These are phyloP conservation scores for Asterella californica DNA, from an alignment of 225 moss, liverwort and hornwort genomes.

Conservation along the genomic window DNA sequence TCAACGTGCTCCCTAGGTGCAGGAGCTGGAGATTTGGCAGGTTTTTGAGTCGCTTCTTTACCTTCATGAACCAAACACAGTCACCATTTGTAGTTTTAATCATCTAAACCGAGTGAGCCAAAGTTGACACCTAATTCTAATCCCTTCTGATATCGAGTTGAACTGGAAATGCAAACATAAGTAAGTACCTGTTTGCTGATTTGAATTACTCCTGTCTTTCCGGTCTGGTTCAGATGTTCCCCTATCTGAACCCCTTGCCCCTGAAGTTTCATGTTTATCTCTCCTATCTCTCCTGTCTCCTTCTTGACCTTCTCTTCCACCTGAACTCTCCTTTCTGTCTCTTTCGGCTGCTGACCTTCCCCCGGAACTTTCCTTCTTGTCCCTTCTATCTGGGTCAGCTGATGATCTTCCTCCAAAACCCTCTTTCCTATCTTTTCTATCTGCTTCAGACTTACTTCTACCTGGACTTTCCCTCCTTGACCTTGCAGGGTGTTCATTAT, in stretches of 20 bases:
- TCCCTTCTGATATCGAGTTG: too few species aligned
- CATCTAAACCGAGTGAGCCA: too few species aligned
- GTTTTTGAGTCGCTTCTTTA: slow-evolving; percentile 27
- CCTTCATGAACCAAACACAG: slow-evolving; percentile 17
- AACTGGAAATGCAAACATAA: too few species aligned
- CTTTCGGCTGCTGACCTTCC: slow-evolving; percentile 16
- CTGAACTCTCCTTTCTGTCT: slow-evolving; percentile 22
- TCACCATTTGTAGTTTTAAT: too few species aligned
- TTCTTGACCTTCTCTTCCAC: slow-evolving; percentile 17
- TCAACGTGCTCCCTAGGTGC: slow-evolving; percentile 31
- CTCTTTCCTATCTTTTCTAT: slow-evolving; percentile 25
- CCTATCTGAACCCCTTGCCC: too few species aligned
- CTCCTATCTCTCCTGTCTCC: slow-evolving; percentile 27
- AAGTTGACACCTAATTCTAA: too few species aligned
- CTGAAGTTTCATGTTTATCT: slow-evolving; percentile 12
- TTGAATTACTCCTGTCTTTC: slow-evolving; percentile 17
- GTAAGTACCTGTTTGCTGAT: not conserved
- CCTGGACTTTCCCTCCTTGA: slow-evolving; percentile 17
- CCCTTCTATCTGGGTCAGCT: slow-evolving; percentile 20
- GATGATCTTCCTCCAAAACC: slow-evolving; percentile 16
- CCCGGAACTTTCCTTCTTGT: slow-evolving; percentile 19
- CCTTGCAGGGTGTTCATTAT: slow-evolving; percentile 7
- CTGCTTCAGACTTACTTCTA: slow-evolving; percentile 13
- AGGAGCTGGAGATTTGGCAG: slow-evolving; percentile 7
- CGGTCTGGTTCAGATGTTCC: slow-evolving; percentile 13